A percentile compares a stretch with the other conserved stretches of the same genome.
These are phyloP conservation scores for Talaromyces verruculosus DNA, from an alignment of 2,329 filamentous ascomycete genomes.

Conservation along the genomic window DNA sequence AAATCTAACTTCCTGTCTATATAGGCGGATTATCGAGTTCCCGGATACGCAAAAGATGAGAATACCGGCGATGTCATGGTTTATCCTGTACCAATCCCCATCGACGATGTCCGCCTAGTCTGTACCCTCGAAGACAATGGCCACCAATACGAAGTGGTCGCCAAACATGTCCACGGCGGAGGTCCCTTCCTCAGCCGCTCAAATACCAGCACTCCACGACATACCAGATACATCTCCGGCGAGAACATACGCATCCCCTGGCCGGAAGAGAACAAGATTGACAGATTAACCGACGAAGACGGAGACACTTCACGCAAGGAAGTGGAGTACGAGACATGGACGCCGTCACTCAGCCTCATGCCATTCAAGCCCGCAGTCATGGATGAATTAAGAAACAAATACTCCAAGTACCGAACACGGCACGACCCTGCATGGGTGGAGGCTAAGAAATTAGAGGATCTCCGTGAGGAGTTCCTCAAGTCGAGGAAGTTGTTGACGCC, in stretches of 20 bases:
- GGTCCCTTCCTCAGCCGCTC: slow-evolving; percentile 53
- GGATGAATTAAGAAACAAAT: slow-evolving; percentile 82
- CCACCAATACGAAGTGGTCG: slow-evolving; percentile 69
- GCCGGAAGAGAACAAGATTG: slow-evolving; percentile 56
- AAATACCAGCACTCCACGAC: slow-evolving; percentile 45
- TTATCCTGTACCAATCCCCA: slow-evolving; percentile 59
- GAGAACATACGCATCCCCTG: slow-evolving; percentile 74
- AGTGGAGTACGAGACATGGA: slow-evolving; percentile 72
- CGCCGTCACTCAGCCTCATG: slow-evolving; percentile 71
- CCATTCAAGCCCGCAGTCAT: slow-evolving; percentile 79
- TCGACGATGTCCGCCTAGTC: slow-evolving; percentile 77
- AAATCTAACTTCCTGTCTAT: neutral
- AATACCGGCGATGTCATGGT: slow-evolving; percentile 46
- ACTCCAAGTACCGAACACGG: slow-evolving; percentile 75
- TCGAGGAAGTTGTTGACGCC: slow-evolving; percentile 51
- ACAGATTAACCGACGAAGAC: slow-evolving; percentile 55
- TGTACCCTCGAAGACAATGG: slow-evolving; percentile 67
- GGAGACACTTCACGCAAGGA: slow-evolving; percentile 73
- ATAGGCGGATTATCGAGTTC: slow-evolving; percentile 46
- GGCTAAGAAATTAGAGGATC: slow-evolving; percentile 62
- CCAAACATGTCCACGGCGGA: slow-evolving; percentile 65
- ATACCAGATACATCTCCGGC: slow-evolving; percentile 63
- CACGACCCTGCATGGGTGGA: slow-evolving; percentile 73
- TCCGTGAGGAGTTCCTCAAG: slow-evolving; percentile 46
- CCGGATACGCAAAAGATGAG: slow-evolving; percentile 38